A percentile compares a stretch with the other conserved stretches of the same genome.
Evolutionary conservation across 2,329 filamentous ascomycete genomes (phyloP).

Genomic region (Cryphonectria carpinicola): DNA sequence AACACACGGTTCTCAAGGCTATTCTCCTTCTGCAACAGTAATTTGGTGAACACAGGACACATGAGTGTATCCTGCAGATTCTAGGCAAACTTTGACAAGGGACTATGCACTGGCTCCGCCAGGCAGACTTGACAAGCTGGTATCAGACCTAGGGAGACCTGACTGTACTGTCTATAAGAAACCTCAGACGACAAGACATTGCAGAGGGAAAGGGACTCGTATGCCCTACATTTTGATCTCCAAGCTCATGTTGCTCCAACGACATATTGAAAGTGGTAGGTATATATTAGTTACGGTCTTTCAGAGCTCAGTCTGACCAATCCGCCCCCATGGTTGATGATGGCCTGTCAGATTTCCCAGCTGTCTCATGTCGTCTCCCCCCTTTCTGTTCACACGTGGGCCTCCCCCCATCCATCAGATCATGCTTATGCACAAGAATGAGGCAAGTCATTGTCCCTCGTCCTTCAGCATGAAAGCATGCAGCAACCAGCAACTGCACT

Average conservation of each 20-base stretch:
- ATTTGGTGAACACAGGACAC: background rate
- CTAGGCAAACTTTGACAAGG: background rate
- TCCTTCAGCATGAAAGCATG: conserved; percentile 1
- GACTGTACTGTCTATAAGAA: background rate
- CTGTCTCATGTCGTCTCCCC: conserved; percentile 1
- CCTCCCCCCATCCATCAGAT: conserved; percentile 1
- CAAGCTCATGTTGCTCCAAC: background rate
- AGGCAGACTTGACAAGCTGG: background rate
- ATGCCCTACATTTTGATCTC: background rate
- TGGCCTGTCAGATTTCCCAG: conserved; percentile 17
- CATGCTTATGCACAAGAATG: conserved; percentile 22
- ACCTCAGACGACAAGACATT: background rate
- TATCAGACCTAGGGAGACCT: background rate
- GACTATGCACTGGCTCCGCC: background rate
- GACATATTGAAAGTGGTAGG: conserved; percentile 12
- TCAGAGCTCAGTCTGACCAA: conserved; percentile 7
- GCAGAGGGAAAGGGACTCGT: too few species aligned
- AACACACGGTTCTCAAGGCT: conserved; percentile 24
- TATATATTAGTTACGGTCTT: conserved; percentile 27
- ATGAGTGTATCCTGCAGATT: background rate
- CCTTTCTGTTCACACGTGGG: background rate
- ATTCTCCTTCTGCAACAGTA: background rate
- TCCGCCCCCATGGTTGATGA: conserved; percentile 1
- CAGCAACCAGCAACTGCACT: conserved; percentile 1
- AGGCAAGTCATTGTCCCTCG: conserved; percentile 10